Evolutionary conservation across 2,329 filamentous ascomycete genomes (phyloP), one percentile per base, ranked within the genome.

Genomic region (Sporothrix sp.): DNA sequence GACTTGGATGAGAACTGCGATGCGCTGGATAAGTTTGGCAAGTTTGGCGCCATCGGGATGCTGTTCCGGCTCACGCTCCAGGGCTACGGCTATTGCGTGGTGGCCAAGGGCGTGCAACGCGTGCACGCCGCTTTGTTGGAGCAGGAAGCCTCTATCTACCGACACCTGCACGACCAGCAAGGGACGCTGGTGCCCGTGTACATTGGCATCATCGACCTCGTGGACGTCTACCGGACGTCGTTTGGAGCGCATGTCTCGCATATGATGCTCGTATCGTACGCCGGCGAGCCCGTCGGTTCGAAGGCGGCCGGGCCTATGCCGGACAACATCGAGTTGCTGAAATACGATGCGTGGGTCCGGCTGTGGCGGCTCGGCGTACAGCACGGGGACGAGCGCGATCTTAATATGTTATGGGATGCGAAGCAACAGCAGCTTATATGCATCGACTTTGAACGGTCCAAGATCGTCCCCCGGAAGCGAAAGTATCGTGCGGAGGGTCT

Each of bases 401-500:
- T 38, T 6, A 52, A 52, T 13, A 16, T 38, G 23, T 14, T 48
- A 16, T 48, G 50, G 45, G 48, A 37, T 23, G 33, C 20, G 33
- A 7, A 11, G 16, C 37, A 14, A 23, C 30, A 52, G 50, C 23
- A 21, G 16, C 20, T 45, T 14, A 32, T 52, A 32, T 37, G 28
- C 38, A 42, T 52, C 16, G 50, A 52, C 21, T 52, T 48, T 48
- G 50, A 40, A 13, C 14, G 30, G 42, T 20, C 42, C 28, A 14
- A 45, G 37, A 23, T 39, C 20, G 6, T 21, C 11, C 2, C 1
- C 4, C 7, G 37, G 18, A 39, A 39, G 20, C 37, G 37, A 18
- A 39, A 39, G 8, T 66, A 64, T 7, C 57, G 78, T 14, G 53
- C 80, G 21, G 67, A 76, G 52, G 73, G 13, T 4, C 33, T 16